Evolutionary conservation across 164 flowering plant genomes (phyloP).

Genomic region (Euptelea pleiosperma): DNA sequence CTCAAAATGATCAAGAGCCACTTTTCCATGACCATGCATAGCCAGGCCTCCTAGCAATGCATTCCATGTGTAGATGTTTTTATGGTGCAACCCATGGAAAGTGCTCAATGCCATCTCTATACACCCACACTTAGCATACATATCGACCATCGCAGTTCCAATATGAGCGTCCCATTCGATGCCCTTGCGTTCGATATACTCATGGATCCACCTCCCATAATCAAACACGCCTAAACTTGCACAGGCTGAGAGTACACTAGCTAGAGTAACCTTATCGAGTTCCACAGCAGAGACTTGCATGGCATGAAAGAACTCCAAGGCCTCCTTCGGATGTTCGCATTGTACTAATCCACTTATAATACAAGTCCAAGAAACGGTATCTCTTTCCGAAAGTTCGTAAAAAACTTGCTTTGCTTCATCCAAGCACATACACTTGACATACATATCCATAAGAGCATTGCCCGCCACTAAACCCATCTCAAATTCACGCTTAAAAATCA

Average conservation of each 20-base stretch:
- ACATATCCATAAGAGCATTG: slow-evolving; percentile 56
- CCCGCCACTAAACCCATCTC: slow-evolving; percentile 21
- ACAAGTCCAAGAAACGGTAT: slow-evolving; percentile 52
- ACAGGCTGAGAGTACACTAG: slow-evolving; percentile 58
- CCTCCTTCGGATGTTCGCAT: slow-evolving; percentile 32
- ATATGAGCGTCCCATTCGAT: slow-evolving; percentile 42
- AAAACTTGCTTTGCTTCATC: slow-evolving; percentile 34
- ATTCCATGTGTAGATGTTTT: slow-evolving; percentile 45
- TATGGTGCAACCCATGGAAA: slow-evolving; percentile 25
- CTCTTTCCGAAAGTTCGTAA: slow-evolving; percentile 37
- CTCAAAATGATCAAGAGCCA: slow-evolving; percentile 32
- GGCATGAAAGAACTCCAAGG: slow-evolving; percentile 33
- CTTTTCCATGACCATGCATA: slow-evolving; percentile 46
- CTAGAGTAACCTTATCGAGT: slow-evolving; percentile 41
- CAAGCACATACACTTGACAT: slow-evolving; percentile 38
- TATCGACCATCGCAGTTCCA: slow-evolving; percentile 53
- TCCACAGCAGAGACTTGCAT: slow-evolving; percentile 35
- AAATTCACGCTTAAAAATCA: slow-evolving; percentile 26
- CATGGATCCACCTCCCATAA: slow-evolving; percentile 51
- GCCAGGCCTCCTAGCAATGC: slow-evolving; percentile 53
- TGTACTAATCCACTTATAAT: slow-evolving; percentile 49
- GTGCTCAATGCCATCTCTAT: slow-evolving; percentile 36
- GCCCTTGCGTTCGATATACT: slow-evolving; percentile 32
- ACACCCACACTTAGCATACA: slow-evolving; percentile 64
- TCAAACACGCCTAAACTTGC: slow-evolving; percentile 50